These are phyloP conservation scores for Tympanopsis confertula DNA, from an alignment of 2,329 filamentous ascomycete species.

Conservation along the genomic window DNA sequence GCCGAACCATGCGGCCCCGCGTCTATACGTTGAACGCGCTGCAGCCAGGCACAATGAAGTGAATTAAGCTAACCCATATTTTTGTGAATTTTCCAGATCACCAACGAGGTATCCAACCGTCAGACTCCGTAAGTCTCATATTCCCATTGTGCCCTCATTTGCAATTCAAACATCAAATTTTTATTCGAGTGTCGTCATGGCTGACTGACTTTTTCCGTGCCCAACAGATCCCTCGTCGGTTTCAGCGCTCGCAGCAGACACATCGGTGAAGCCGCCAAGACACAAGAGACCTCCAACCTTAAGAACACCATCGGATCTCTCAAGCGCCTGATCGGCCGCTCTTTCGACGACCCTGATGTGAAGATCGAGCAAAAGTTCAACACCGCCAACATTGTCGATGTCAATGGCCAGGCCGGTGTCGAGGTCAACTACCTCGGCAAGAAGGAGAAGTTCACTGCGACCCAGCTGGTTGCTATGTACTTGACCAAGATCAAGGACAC, in stretches of 20 bases:
- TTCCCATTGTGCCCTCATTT: conserved; percentile 5
- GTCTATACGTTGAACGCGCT: too few species aligned
- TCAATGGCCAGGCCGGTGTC: conserved; percentile 87
- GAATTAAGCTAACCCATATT: too few species aligned
- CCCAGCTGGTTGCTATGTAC: conserved; percentile 90
- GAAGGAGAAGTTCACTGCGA: conserved; percentile 90
- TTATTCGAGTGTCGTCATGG: neutral
- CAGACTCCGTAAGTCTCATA: conserved; percentile 73
- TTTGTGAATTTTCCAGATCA: conserved; percentile 54
- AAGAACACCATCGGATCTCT: conserved; percentile 95
- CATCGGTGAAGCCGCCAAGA: conserved; percentile 91
- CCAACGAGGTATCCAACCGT: conserved; percentile 98
- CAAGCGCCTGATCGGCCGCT: conserved; percentile 83
- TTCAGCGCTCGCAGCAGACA: conserved; percentile 92
- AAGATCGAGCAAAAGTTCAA: conserved; percentile 86
- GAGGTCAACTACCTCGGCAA: conserved; percentile 89
- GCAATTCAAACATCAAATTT: neutral
- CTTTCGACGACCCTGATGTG: conserved; percentile 80
- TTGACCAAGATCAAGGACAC: conserved; percentile 88
- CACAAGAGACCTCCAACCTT: conserved; percentile 96
- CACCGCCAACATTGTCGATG: conserved; percentile 73
- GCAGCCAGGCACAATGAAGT: too few species aligned
- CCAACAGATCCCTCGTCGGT: conserved; percentile 79
- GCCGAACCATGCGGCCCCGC: too few species aligned
- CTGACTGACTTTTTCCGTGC: neutral